These are phyloP conservation scores for Geranium brycei DNA, from an alignment of 345 rosid genomes.

Conservation along the genomic window DNA sequence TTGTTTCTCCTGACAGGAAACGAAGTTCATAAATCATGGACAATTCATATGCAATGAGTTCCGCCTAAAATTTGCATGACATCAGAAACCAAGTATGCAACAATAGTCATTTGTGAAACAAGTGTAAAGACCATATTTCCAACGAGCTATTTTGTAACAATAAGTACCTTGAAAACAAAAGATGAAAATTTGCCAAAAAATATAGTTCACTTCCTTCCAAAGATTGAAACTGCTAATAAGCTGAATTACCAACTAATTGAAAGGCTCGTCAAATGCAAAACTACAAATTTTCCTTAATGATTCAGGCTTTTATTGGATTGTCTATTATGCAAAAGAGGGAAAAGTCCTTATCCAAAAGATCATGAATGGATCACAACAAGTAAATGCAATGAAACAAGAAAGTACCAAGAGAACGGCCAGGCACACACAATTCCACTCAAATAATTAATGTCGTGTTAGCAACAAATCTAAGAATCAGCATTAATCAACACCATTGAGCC, in stretches of 20 bases:
- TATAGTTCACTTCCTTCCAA: not conserved
- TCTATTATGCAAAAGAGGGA: not conserved
- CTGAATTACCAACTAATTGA: not conserved
- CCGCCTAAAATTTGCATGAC: not conserved
- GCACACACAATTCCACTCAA: too few relatives aligned
- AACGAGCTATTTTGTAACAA: not conserved
- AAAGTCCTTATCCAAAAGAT: not conserved
- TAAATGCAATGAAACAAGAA: too few relatives aligned
- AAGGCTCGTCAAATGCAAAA: not conserved
- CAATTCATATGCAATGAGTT: not conserved
- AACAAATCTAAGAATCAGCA: not conserved
- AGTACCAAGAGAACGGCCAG: too few relatives aligned
- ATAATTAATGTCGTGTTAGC: not conserved
- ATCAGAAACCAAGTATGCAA: conserved; percentile 5
- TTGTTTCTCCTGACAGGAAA: conserved; percentile 61
- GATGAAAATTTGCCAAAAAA: not conserved
- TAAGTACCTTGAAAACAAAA: not conserved
- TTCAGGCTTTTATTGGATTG: not conserved
- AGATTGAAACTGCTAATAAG: not conserved
- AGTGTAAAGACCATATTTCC: not conserved
- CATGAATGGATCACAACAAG: not conserved
- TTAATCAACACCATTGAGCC: not conserved
- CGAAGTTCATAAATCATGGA: conserved; percentile 1
- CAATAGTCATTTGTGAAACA: conserved; percentile 1
- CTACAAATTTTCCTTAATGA: not conserved